phyloP scores from a whole-genome alignment of 768 basidiomycete species.

The Auricularia sp. region DNA sequence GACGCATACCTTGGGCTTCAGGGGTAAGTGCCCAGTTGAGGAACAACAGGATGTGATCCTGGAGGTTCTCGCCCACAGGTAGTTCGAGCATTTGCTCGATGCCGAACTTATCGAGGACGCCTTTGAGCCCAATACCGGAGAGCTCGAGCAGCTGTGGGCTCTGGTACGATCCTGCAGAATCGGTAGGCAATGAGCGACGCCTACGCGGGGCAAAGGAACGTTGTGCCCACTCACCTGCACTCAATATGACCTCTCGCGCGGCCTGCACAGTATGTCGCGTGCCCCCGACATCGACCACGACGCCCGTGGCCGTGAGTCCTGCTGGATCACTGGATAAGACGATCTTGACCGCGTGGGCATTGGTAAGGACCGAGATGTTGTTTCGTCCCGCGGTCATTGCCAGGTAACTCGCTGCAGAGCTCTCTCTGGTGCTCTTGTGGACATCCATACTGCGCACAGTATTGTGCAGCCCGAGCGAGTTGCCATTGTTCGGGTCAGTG shows the following conservation, averaged over 20 bases:
- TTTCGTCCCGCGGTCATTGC: constrained; percentile 13
- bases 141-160: constrained; percentile 29
- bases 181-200: no score
- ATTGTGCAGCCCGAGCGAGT: constrained; percentile 7
- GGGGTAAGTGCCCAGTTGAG: background rate
- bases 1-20: background rate
- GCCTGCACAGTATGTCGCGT: constrained; percentile 23
- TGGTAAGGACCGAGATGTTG: constrained; percentile 32
- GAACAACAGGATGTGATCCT: constrained; percentile 16
- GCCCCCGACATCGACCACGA: constrained; percentile 22
- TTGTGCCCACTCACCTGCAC: constrained; percentile 10
- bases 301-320: constrained; percentile 22
- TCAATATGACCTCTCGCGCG: constrained; percentile 25
- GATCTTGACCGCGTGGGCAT: constrained; percentile 29
- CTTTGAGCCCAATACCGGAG: constrained; percentile 27
- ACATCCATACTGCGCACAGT: background rate
- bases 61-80: constrained; percentile 32
- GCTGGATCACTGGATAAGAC: constrained; percentile 16
- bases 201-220: no score
- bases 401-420: constrained; percentile 5
- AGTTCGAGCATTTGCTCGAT: constrained; percentile 27
- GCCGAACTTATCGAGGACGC: constrained; percentile 18
- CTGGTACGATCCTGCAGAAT: background rate
- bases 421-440: background rate
- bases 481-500: background rate